Base-by-base conservation (phyloP, 2,329 filamentous ascomycete genomes). In the Xylariaceae sp. region DNA sequence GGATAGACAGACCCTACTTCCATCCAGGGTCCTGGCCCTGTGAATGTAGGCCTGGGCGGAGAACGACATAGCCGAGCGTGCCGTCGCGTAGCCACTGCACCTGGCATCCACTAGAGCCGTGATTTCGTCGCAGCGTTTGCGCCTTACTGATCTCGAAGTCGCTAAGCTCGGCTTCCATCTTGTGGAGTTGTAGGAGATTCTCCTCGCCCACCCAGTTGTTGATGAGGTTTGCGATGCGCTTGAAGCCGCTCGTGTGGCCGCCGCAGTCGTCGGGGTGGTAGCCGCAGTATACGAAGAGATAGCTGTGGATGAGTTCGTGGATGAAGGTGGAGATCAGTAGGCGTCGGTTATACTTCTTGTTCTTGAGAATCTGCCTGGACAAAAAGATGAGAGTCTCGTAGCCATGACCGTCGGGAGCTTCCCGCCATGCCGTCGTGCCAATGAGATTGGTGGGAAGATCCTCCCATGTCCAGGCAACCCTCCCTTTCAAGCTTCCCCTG, bases 221-320 rank as follows among this genome's bases (percentile, higher is more conserved):
- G 57, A 88, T 84, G n/a, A 82, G 72, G 30, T 73, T 74, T 34
- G 84, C 84, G 62, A 88, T 87, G 51, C 75, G 75, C 34, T 76
- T 75, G 65, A 88, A 88, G 1, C 83, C 85, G 1, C 75, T 69
- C 1, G 85, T 87, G 64, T 88, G 85, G 0, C 85, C 85, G 9
- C 83, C 84, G 48, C 77, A 75, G 23, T 76, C 73, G 41, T 79
- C 74, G 0, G 84, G 84, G 49, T 78, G 76, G 68, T 84, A 81
- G 3, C 85, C 85, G 65, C 83, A 86, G 55, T 74, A 76, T 58
- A 88, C 80, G 64, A 88, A 88, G 13, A 88, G 74, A 67, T 86
- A 88, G 71, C 84, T 84, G 72, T 88, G 85, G 52, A 88, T 84
- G 65, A 87, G 79, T 72, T 88, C 85, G 67, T 88, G 85, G 51